phyloP scores from a whole-genome alignment of 2,329 filamentous ascomycete species.

The Chrysoporthe cubensis region DNA sequence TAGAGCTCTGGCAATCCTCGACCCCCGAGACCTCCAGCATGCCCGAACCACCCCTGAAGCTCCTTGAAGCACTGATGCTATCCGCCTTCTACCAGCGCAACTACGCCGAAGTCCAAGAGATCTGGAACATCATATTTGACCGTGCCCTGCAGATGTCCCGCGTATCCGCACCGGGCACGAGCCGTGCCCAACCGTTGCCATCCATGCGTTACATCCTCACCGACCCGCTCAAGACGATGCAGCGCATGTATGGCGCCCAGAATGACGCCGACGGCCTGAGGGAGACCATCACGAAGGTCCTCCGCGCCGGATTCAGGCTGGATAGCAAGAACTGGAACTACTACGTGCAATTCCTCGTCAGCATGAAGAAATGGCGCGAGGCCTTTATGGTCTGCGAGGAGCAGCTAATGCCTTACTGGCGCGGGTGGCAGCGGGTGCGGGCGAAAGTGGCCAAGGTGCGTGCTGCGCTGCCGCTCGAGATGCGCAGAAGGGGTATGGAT shows the following conservation, averaged over 20 bases:
- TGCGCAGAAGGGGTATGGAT: slow-evolving; percentile 44
- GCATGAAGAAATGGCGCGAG: slow-evolving; percentile 60
- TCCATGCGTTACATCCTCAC: slow-evolving; percentile 57
- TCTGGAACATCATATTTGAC: slow-evolving; percentile 67
- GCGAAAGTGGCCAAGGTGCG: slow-evolving; percentile 31
- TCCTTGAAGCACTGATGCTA: slow-evolving; percentile 71
- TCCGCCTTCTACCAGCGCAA: slow-evolving; percentile 62
- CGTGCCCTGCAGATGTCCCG: slow-evolving; percentile 52
- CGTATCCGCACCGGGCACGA: slow-evolving; percentile 37
- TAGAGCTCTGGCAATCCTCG: slow-evolving; percentile 45
- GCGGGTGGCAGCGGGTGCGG: slow-evolving; percentile 64
- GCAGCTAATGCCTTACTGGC: slow-evolving; percentile 77
- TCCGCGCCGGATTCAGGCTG: slow-evolving; percentile 70
- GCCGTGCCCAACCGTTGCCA: slow-evolving; percentile 44
- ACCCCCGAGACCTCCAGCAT: slow-evolving; percentile 33
- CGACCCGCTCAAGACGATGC: slow-evolving; percentile 54
- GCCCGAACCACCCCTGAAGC: slow-evolving; percentile 51
- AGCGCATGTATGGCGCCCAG: slow-evolving; percentile 46
- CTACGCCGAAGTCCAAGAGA: slow-evolving; percentile 63
- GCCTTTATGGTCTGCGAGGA: slow-evolving; percentile 78
- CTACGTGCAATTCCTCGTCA: slow-evolving; percentile 70
- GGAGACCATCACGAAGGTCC: slow-evolving; percentile 57
- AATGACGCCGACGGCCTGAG: slow-evolving; percentile 52
- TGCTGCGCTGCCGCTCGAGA: slow-evolving; percentile 41
- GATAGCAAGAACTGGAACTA: slow-evolving; percentile 82